A percentile compares a stretch with the other conserved stretches of the same genome.
Evolutionary conservation across 495 filamentous ascomycete species (phyloP).

Genomic region (Daldinia bambusicola): DNA sequence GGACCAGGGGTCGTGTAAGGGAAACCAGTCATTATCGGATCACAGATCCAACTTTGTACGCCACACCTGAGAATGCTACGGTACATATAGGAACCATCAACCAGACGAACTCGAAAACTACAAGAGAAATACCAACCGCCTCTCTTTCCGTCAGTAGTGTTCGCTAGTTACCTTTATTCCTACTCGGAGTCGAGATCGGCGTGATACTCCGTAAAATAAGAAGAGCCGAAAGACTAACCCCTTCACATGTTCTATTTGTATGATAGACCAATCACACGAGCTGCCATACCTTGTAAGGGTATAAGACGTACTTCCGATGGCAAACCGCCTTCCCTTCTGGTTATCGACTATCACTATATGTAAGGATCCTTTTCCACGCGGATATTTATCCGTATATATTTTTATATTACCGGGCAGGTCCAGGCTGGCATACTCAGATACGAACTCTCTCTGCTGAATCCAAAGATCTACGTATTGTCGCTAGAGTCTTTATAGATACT

Average conservation of each 20-base stretch:
- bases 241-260: constrained; percentile 15
- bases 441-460: neutral
- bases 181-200: constrained; percentile 12
- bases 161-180: neutral
- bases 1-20: constrained; percentile 13
- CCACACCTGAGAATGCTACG: constrained; percentile 29
- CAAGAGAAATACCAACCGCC: constrained; percentile 14
- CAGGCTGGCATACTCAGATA: constrained; percentile 19
- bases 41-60: constrained; percentile 35
- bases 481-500: constrained; percentile 28
- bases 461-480: constrained; percentile 18
- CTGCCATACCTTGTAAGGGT: constrained; percentile 13
- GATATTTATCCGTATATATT: constrained; percentile 42
- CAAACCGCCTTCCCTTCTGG: constrained; percentile 40
- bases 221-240: constrained; percentile 36
- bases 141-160: neutral
- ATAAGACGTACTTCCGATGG: constrained; percentile 26
- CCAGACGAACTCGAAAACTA: constrained; percentile 22
- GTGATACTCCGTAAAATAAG: constrained; percentile 14
- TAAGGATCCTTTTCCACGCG: constrained; percentile 18
- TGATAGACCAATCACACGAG: constrained; percentile 29
- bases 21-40: constrained; percentile 27
- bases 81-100: constrained; percentile 21
- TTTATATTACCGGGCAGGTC: constrained; percentile 41
- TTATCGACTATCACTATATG: constrained; percentile 26